These are phyloP conservation scores for Nyctanthes arbortristis DNA, from an alignment of 257 asterid species.

Conservation along the genomic window DNA sequence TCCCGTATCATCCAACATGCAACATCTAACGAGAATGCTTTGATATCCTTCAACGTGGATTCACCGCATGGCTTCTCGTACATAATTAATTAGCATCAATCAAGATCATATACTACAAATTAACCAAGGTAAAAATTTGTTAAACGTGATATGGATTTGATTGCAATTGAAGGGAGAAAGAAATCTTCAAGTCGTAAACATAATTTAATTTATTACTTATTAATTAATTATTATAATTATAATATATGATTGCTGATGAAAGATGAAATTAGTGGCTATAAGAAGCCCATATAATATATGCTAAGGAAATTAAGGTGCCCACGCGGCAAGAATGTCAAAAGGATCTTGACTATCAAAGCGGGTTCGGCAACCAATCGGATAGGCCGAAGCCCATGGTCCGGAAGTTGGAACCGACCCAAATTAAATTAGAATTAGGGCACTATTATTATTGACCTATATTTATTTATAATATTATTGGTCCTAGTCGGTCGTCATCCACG, in stretches of 20 bases:
- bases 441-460: slow-evolving; percentile 6
- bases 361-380: slow-evolving; percentile 58
- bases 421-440: not conserved
- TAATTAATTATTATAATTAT: too few species aligned
- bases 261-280: too few species aligned
- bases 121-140: not conserved
- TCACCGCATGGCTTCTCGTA: too few species aligned
- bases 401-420: slow-evolving; percentile 60
- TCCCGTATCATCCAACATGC: too few species aligned
- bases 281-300: slow-evolving; percentile 22
- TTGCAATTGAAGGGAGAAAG: too few species aligned
- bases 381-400: slow-evolving; percentile 14
- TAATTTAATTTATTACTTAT: not conserved
- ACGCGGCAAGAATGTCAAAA: slow-evolving; percentile 33
- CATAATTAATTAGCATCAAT: too few species aligned
- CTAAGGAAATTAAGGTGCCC: slow-evolving; percentile 28
- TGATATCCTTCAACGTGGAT: too few species aligned
- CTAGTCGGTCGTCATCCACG: not conserved
- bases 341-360: slow-evolving; percentile 27
- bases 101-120: too few species aligned
- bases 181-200: not conserved
- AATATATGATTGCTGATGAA: too few species aligned
- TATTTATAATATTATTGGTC: not conserved
- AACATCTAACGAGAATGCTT: too few species aligned
- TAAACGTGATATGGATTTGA: not conserved